Evolutionary conservation across 2,329 filamentous ascomycete genomes (phyloP).

Genomic region (Colletotrichum musicola): DNA sequence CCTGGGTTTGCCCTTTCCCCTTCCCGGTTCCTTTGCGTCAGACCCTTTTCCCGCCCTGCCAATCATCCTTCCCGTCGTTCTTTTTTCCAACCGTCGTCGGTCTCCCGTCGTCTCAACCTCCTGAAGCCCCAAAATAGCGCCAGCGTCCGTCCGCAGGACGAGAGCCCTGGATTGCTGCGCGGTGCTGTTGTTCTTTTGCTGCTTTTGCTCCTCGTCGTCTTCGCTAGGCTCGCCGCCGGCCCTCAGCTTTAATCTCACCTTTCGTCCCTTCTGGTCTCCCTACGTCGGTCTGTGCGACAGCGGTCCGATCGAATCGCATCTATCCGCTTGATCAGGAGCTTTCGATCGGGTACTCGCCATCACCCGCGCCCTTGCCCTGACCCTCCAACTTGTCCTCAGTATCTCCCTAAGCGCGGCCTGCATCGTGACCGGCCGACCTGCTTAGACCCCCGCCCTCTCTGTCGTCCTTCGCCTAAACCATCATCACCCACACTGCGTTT

Average conservation of each 20-base stretch:
- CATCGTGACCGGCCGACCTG: constrained; percentile 18
- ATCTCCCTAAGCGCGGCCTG: constrained; percentile 1
- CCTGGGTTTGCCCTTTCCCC: background rate
- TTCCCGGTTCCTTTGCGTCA: constrained; percentile 28
- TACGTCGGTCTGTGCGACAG: constrained; percentile 37
- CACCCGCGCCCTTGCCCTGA: constrained; percentile 1
- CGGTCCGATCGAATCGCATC: constrained; percentile 22
- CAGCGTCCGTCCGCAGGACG: constrained; percentile 31
- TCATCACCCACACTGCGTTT: background rate
- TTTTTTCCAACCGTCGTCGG: constrained; percentile 20
- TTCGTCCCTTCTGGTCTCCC: constrained; percentile 32
- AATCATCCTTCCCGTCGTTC: constrained; percentile 37
- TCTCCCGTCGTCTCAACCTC: constrained; percentile 34
- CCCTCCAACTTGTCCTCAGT: no score
- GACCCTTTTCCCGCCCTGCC: constrained; percentile 34
- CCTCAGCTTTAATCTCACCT: constrained; percentile 33
- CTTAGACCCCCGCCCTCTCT: background rate
- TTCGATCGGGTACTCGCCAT: constrained; percentile 3
- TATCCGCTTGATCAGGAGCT: constrained; percentile 1
- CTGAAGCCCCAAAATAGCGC: constrained; percentile 35
- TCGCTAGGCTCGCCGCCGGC: constrained; percentile 14
- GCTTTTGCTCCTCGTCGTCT: background rate
- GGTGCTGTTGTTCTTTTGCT: background rate
- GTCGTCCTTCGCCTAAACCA: background rate
- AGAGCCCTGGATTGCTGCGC: constrained; percentile 11